Evolutionary conservation across 2,329 filamentous ascomycete genomes (phyloP), one percentile per base, ranked within the genome.

Genomic region (Simplicillium aogashimaense): DNA sequence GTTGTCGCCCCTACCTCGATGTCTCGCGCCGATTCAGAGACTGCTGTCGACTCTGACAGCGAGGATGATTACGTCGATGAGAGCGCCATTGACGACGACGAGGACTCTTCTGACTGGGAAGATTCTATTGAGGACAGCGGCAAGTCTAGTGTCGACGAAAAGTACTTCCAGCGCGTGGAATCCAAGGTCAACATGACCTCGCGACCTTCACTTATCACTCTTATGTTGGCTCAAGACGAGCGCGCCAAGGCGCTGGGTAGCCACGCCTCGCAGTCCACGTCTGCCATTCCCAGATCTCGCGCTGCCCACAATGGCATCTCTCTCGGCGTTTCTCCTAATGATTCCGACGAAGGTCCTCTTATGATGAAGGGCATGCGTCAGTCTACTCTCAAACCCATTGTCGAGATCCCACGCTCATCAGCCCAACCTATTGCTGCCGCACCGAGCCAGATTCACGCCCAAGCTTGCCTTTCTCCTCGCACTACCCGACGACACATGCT

Each of bases 401-500:
- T 64, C 42, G 79, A 83, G 53, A 68, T 81, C 35, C 77, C 83
- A 33, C 75, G 82, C 34, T 81, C 86, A 2, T 59, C 55, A 4
- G 74, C 76, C 1, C 87, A 90, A 59, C 87, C 89, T 20, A 95
- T 95, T 54, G 76, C 81, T 53, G 76, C 81, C 55, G 81, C 78
- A 12, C 75, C 82, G 15, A 74, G 74, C n/a, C 80, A 80, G 42
- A 59, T 61, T 31, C 60, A 69, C 36, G 78, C 84, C 48, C 83
- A 86, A 41, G 78, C 81, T 20, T 85, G 87, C 2, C 74, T 95
- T 48, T 97, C 92, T 5, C 92, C 92, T 4, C 79, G 88, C 43
- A 95, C 90, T 0, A 95, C 89, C 1, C 78, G 92, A 38, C 78
- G 89, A 45, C 94, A 95, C 62, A 98, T 98, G 92, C 74, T 98